phyloP scores from a whole-genome alignment of 225 moss, liverwort and hornwort genomes.

The Thuidium tamariscinum region DNA sequence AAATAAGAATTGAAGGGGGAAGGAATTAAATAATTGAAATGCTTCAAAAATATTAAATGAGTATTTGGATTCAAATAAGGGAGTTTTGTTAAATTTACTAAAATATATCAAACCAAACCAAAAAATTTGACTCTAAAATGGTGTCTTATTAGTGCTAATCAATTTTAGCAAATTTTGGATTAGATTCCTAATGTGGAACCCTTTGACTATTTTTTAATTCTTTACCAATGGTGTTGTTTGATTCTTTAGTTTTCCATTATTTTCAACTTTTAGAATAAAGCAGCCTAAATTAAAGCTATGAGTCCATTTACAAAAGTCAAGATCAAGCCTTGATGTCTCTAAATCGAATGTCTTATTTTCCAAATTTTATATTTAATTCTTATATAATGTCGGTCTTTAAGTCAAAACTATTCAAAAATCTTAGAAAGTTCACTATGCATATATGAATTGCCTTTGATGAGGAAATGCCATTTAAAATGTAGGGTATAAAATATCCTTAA shows the following conservation, averaged over 20 bases:
- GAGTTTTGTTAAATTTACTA: neutral
- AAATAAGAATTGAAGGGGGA: neutral
- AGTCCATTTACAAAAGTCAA: neutral
- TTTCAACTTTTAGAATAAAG: rapidly evolving
- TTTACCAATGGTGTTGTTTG: neutral
- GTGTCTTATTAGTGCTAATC: neutral
- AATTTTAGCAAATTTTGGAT: neutral
- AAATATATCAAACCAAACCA: too few species aligned
- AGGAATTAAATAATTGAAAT: neutral
- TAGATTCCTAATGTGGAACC: neutral
- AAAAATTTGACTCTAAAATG: neutral
- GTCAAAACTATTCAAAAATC: neutral
- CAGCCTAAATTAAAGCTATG: neutral
- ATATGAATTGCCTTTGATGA: neutral
- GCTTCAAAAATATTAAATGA: neutral
- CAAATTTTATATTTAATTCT: neutral
- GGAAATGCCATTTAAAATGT: neutral
- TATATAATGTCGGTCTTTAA: neutral
- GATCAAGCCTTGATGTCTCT: rapidly evolving
- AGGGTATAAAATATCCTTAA: neutral
- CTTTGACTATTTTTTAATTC: too few species aligned
- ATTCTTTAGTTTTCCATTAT: neutral
- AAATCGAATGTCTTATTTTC: neutral
- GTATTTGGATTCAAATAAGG: rapidly evolving
- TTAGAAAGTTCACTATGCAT: rapidly evolving